Conservation (phyloP, 805 yeast species). For the Schizosaccharomyces osmophilus region DNA sequence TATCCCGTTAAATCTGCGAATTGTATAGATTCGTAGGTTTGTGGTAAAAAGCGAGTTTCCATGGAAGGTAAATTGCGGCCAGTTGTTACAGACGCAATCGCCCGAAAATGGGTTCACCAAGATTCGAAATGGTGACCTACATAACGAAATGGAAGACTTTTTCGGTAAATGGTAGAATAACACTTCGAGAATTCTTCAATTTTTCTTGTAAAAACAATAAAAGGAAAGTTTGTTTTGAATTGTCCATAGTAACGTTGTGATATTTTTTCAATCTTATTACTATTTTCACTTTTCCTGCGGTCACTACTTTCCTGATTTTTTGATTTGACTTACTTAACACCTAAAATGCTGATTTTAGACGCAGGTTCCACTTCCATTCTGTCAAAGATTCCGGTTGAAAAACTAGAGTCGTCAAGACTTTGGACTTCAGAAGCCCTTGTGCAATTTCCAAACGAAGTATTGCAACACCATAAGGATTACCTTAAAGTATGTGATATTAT, state of each 20-base stretch:
- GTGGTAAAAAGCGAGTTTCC: background rate
- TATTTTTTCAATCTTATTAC: no score
- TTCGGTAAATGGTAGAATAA: no score
- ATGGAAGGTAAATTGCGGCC: background rate
- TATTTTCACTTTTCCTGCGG: background rate
- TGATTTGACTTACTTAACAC: background rate
- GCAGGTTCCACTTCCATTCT: background rate
- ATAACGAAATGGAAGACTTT: no score
- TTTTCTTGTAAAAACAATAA: no score
- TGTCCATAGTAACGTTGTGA: no score
- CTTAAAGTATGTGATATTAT: background rate
- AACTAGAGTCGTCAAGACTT: background rate
- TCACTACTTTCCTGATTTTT: background rate
- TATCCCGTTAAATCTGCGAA: background rate
- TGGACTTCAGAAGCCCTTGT: conserved; percentile 1
- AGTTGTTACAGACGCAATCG: background rate
- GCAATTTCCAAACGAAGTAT: background rate
- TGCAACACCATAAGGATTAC: background rate
- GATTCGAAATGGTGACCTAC: no score
- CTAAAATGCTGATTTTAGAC: background rate
- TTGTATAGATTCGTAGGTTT: background rate
- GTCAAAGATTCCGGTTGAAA: background rate
- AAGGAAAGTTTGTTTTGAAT: no score
- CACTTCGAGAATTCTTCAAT: no score
- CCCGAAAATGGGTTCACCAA: background rate